These are phyloP conservation scores for Xylaria curta DNA, from an alignment of 495 filamentous ascomycete genomes.

Conservation along the genomic window DNA sequence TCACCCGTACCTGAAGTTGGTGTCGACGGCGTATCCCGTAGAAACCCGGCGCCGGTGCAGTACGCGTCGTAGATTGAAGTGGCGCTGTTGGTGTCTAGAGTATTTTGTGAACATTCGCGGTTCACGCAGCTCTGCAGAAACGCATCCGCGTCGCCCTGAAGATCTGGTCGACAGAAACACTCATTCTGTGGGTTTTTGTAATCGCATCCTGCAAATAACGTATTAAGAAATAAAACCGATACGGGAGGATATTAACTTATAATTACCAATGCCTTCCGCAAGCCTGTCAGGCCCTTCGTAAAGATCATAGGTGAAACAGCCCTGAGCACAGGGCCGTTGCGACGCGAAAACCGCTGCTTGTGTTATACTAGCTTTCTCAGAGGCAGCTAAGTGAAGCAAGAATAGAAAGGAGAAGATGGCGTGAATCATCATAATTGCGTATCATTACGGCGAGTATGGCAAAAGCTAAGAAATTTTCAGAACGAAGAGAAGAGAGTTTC, in stretches of 20 bases:
- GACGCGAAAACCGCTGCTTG: conserved; percentile 1
- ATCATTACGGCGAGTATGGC: neutral
- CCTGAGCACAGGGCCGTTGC: conserved; percentile 17
- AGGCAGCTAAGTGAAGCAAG: conserved; percentile 2
- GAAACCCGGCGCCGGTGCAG: conserved; percentile 28
- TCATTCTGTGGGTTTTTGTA: conserved; percentile 11
- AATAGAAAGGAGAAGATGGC: neutral
- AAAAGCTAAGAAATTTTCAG: neutral
- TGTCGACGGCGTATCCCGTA: neutral
- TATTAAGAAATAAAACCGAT: neutral
- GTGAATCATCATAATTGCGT: neutral
- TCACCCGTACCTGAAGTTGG: conserved; percentile 26
- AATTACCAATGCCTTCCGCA: conserved; percentile 2
- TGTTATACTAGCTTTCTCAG: neutral
- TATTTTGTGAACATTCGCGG: conserved; percentile 4
- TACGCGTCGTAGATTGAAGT: conserved; percentile 30
- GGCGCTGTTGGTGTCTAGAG: conserved; percentile 23
- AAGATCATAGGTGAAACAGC: neutral
- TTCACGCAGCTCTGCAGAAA: conserved; percentile 19
- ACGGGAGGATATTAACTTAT: neutral
- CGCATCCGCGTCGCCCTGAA: conserved; percentile 7
- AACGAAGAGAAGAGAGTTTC: neutral
- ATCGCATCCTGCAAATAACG: conserved; percentile 1
- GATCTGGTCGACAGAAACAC: conserved; percentile 24
- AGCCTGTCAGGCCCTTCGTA: neutral